Evolutionary conservation across 306 rosid genomes (phyloP).

Genomic region (Cercis canadensis): DNA sequence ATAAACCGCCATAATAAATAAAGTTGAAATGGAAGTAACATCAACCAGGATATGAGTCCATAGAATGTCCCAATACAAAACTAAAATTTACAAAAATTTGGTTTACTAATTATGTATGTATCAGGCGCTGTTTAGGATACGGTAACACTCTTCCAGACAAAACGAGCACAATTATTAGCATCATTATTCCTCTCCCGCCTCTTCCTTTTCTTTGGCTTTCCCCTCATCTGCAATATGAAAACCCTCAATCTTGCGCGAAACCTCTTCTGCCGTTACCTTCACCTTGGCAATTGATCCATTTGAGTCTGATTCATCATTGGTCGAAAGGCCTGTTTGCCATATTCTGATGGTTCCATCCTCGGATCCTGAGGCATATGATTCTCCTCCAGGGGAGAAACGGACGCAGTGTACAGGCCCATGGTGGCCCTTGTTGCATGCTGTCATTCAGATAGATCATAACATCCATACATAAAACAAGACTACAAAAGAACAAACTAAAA

Average conservation of each 20-base stretch:
- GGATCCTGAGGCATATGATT: conserved; percentile 98
- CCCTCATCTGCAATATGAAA: conserved; percentile 76
- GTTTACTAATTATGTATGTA: conserved; percentile 40
- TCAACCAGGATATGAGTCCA: too few species aligned
- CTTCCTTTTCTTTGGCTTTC: conserved; percentile 68
- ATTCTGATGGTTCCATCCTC: conserved; percentile 99
- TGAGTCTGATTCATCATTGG: conserved; percentile 63
- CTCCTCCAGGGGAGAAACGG: conserved; percentile 98
- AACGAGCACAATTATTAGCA: conserved; percentile 23
- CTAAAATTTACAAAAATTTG: conserved; percentile 54
- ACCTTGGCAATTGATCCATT: conserved; percentile 69
- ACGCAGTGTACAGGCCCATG: conserved; percentile 99
- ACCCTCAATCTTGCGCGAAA: conserved; percentile 79
- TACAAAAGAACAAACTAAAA: not conserved
- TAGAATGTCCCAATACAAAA: conserved; percentile 20
- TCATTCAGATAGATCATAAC: conserved; percentile 39
- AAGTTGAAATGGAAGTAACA: too few species aligned
- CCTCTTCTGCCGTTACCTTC: conserved; percentile 69
- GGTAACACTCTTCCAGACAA: conserved; percentile 37
- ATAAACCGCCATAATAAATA: too few species aligned
- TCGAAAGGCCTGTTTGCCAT: conserved; percentile 93
- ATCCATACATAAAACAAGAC: conserved; percentile 16
- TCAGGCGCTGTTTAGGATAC: conserved; percentile 37
- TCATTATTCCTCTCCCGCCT: conserved; percentile 61
- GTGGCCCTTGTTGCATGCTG: conserved; percentile 99